Base-by-base conservation (phyloP, 352 stramenopile genomes). In the Globisporangium polare region DNA sequence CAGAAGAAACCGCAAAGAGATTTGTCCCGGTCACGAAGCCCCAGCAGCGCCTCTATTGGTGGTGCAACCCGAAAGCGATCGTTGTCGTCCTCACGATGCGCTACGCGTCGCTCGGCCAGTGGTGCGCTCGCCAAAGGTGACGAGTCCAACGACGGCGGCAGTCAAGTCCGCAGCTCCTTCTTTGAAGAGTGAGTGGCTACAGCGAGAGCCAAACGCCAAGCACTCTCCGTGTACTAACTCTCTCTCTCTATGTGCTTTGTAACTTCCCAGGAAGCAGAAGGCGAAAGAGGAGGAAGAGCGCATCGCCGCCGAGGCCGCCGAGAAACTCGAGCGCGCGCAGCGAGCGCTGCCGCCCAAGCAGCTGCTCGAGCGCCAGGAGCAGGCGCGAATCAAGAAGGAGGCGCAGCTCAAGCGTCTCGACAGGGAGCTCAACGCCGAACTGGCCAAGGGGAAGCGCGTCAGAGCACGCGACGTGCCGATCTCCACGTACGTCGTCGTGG, bases 291-390 rank as follows among this genome's bases (percentile, higher is more conserved):
- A 90, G 46, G 71, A 65, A 61, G 43, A 69, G 20, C 53, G 71
- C 54, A 24, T 63, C 10, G 54, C 52, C 57, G 50, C 49, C 18
- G 54, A 84, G 20, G 68, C 72, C 13, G 53, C 60, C 18, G 67
- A 71, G 33, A 67, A 69, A 2, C 58, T 92, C 0, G 65, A 74
- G 33, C 78, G 83, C 26, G 83, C 83, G 18, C 33, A 73, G 42
- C 66, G 58, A 12, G 83, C 80, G 13, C 67, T 57, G 12, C 80
- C 83, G 8, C 79, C 77, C 4, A 76, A 67, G 4, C 77, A 78
- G 15, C 58, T 92, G 26, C 58, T 92, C 15, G 68, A 88, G 33
- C 78, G 79, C 1, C 69, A 92, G 60, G 74, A 73, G 12, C 43
- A 71, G 12, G 70, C 72, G 3, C 56, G 72, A 8, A 42, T 70